Base-by-base conservation (phyloP, 176 grass and related monocot genomes). In the Olyra latifolia region DNA sequence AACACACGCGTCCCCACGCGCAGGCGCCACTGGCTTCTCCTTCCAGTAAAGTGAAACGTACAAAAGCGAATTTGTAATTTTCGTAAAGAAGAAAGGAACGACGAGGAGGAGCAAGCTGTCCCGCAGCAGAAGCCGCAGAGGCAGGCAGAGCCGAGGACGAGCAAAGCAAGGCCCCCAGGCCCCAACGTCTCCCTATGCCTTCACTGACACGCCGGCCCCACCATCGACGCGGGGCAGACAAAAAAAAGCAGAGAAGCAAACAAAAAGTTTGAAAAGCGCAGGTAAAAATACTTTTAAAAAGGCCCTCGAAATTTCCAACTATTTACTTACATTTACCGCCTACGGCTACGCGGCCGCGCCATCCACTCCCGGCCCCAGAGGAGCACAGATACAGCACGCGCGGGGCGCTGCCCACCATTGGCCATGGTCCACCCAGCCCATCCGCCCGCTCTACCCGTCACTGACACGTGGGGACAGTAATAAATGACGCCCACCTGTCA, bases 391-490 rank as follows among this genome's bases (percentile, higher is more conserved):
- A 0, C 55, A 43, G 80, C 86, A 84, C 87, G 69, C 87, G 81
- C 87, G 75, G 69, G 66, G 58, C 66, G 13, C 72, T 62, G 57
- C 40, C 45, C 47, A 72, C 71, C 62, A 87, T 63, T 68, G 86
- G 80, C 81, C 45, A 8, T 44, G 52, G 87, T 88, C 80, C 81
- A 75, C 52, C 38, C 0, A 1, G 14, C n/a, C 10, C 42, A 7
- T 32, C 27, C 28, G 10, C 6, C 8, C 5, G 0, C 16, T 0
- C 20, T 66, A 16, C 17, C 7, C 0, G 7, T 55, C 10, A 1
- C 50, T 69, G 75, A 10, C 81, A 28, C 0, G 19, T 0, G 1
- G 81, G 75, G 0, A 43, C 10, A 7, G 1, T 0, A 0, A 0
- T 0, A 0, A 5, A 1, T 0, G 11, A 48, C 75, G 9, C 0